These are phyloP conservation scores for Vitis riparia DNA, from an alignment of 164 flowering plant species.

Conservation along the genomic window DNA sequence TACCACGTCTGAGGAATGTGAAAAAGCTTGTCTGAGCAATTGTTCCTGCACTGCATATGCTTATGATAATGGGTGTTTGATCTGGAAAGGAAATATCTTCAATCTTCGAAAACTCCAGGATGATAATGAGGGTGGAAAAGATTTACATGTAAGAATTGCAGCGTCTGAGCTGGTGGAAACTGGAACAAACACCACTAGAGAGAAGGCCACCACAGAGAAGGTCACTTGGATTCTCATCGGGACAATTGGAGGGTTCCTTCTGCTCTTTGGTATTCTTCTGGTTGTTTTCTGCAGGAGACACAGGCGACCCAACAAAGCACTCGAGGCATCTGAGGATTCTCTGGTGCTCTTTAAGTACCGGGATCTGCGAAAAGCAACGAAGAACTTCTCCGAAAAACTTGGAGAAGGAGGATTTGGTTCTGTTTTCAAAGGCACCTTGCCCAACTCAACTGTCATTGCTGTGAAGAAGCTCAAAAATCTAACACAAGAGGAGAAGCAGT, in stretches of 20 bases:
- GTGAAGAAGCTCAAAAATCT: slow-evolving; percentile 53
- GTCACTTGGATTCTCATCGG: background rate
- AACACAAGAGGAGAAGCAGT: slow-evolving; percentile 61
- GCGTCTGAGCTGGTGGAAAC: background rate
- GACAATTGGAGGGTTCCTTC: background rate
- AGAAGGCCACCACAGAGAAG: background rate
- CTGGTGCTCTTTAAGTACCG: slow-evolving; percentile 36
- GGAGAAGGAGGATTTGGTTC: slow-evolving; percentile 64
- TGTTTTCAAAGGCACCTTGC: slow-evolving; percentile 48
- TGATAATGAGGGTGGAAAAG: background rate
- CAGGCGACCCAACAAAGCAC: background rate
- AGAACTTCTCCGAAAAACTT: slow-evolving; percentile 48
- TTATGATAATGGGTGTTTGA: too few species aligned
- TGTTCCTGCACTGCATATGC: too few species aligned
- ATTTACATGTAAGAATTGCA: background rate
- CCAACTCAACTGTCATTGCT: slow-evolving; percentile 38
- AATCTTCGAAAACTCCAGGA: background rate
- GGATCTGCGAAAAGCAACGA: slow-evolving; percentile 49
- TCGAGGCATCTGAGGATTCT: slow-evolving; percentile 33
- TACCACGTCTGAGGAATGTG: too few species aligned
- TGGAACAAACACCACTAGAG: background rate
- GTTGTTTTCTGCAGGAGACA: slow-evolving; percentile 11
- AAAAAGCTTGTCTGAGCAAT: too few species aligned
- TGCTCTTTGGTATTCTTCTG: background rate
- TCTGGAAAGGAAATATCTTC: slow-evolving; percentile 6